Evolutionary conservation across 345 rosid species (phyloP).

Genomic region (Lumnitzera racemosa): DNA sequence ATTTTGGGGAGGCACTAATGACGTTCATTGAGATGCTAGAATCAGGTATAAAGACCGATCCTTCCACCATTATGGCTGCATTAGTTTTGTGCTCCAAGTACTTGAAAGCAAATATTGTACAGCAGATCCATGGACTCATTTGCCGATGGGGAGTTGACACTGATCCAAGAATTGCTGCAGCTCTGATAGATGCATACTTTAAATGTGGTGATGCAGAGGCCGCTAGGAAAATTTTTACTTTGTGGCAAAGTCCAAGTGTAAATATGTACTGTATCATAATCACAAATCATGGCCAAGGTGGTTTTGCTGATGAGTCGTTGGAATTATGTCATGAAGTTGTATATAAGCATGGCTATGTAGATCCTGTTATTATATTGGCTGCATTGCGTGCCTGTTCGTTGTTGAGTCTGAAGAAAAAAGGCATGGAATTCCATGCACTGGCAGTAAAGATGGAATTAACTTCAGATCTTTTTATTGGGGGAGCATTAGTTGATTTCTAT

Average conservation of each 20-base stretch:
- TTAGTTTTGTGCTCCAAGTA: constrained; percentile 26
- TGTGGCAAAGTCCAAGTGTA: constrained; percentile 15
- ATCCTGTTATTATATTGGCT: constrained; percentile 28
- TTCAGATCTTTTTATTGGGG: constrained; percentile 27
- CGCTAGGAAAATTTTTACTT: constrained; percentile 24
- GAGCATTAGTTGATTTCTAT: constrained; percentile 40
- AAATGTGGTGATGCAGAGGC: constrained; percentile 30
- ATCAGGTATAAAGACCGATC: constrained; percentile 25
- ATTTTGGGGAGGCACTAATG: constrained; percentile 21
- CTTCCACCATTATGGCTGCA: constrained; percentile 30
- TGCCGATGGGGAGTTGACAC: constrained; percentile 21
- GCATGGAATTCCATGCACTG: constrained; percentile 32
- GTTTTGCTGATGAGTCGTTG: constrained; percentile 22
- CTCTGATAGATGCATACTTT: constrained; percentile 38
- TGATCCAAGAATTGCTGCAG: constrained; percentile 28
- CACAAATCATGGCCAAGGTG: constrained; percentile 22
- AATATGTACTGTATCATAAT: constrained; percentile 38
- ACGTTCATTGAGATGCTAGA: constrained; percentile 28
- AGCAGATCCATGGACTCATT: constrained; percentile 29
- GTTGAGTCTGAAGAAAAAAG: constrained; percentile 23
- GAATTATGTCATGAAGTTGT: constrained; percentile 22
- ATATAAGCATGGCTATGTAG: constrained; percentile 24
- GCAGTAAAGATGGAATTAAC: constrained; percentile 21
- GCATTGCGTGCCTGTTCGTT: constrained; percentile 33
- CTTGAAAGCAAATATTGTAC: constrained; percentile 16